These are phyloP conservation scores for Dipteronia sinensis DNA, from an alignment of 345 rosid genomes.

Conservation along the genomic window DNA sequence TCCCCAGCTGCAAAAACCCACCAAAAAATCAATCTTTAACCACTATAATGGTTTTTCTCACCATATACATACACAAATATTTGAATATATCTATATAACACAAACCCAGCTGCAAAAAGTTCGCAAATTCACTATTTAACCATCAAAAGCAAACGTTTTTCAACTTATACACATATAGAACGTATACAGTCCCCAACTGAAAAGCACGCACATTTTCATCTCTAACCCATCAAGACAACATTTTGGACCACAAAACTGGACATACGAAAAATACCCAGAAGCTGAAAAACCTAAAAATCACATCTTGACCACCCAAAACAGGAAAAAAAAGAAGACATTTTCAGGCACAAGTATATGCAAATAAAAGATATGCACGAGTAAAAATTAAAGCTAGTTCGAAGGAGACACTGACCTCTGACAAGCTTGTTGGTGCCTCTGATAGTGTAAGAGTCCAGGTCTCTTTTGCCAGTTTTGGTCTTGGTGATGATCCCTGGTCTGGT, in stretches of 20 bases:
- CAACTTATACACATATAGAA: not conserved
- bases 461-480: slow-evolving; percentile 49
- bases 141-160: not conserved
- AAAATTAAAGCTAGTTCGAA: not conserved
- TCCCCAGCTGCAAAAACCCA: slow-evolving; percentile 57
- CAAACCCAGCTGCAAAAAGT: slow-evolving; percentile 19
- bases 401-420: slow-evolving; percentile 47
- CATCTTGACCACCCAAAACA: not conserved
- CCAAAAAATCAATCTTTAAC: slow-evolving; percentile 8
- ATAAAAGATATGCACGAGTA: not conserved
- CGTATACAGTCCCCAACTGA: not conserved
- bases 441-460: slow-evolving; percentile 62
- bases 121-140: not conserved
- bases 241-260: not conserved
- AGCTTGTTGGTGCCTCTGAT: slow-evolving; percentile 70
- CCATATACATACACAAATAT: not conserved
- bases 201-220: not conserved
- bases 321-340: slow-evolving; percentile 10
- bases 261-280: slow-evolving; percentile 6
- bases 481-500: slow-evolving; percentile 66
- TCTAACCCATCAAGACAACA: not conserved
- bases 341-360: not conserved
- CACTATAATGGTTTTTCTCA: slow-evolving; percentile 6
- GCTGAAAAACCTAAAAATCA: not conserved
- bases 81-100: not conserved